phyloP scores from a whole-genome alignment of 73 alveolate species.

The Stentor roeselii region DNA sequence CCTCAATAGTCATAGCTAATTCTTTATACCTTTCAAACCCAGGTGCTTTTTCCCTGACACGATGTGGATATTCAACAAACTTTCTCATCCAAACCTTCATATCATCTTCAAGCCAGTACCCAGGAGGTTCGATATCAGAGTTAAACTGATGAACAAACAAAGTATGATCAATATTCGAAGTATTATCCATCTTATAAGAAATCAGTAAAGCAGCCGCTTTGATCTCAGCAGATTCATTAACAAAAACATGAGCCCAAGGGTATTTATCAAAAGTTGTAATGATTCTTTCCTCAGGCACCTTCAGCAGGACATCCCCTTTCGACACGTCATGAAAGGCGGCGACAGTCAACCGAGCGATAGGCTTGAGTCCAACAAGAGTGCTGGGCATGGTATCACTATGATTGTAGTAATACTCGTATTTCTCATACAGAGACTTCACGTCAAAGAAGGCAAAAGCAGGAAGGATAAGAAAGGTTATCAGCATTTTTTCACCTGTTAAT shows the following conservation, averaged over 20 bases:
- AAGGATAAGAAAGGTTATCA: background rate
- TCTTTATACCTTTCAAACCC: constrained; percentile 1
- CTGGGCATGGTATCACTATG: background rate
- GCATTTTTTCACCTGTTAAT: background rate
- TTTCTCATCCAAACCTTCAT: background rate
- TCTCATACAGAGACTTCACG: background rate
- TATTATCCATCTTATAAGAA: background rate
- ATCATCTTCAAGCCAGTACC: constrained; percentile 1
- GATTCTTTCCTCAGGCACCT: background rate
- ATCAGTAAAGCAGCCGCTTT: background rate
- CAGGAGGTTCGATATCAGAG: constrained; percentile 19
- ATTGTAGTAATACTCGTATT: background rate
- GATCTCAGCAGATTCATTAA: background rate
- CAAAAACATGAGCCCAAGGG: background rate
- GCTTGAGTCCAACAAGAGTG: background rate
- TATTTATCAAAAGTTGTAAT: constrained; percentile 14
- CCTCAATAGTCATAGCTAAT: background rate
- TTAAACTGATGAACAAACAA: background rate
- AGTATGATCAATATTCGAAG: background rate
- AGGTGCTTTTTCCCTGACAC: background rate
- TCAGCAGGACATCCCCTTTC: background rate
- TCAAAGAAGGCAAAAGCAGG: constrained; percentile 14
- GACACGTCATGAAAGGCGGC: background rate
- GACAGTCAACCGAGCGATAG: background rate
- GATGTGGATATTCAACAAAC: constrained; percentile 1